A percentile compares a stretch with the other conserved stretches of the same genome.
These are phyloP conservation scores for Verticillium isaacii DNA, from an alignment of 2,329 filamentous ascomycete species.

Conservation along the genomic window DNA sequence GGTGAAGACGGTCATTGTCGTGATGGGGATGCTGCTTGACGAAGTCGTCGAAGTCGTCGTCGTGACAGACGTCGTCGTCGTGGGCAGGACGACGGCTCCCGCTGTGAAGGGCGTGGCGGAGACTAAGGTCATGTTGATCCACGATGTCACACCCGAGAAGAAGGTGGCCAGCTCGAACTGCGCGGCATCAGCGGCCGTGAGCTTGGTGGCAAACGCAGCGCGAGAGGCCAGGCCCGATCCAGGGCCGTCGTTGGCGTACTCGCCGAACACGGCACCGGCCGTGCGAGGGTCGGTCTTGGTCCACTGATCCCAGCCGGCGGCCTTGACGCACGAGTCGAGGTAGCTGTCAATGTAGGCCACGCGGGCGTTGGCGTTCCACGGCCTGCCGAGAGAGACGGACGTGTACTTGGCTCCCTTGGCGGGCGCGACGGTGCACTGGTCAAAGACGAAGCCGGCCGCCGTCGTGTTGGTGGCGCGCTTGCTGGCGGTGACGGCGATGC, in stretches of 20 bases:
- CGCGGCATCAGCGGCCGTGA: conserved; percentile 25
- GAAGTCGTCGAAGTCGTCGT: conserved; percentile 16
- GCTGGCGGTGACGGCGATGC: conserved; percentile 23
- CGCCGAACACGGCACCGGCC: conserved; percentile 38
- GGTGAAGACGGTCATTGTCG: conserved; percentile 7
- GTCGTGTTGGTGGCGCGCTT: conserved; percentile 33
- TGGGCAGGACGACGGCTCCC: conserved; percentile 8
- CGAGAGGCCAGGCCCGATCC: conserved; percentile 37
- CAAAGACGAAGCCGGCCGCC: conserved; percentile 26
- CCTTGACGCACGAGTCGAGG: conserved; percentile 41
- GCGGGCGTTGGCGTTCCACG: conserved; percentile 15
- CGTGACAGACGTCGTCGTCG: conserved; percentile 17
- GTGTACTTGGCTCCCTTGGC: conserved; percentile 16
- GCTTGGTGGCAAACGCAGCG: conserved; percentile 26
- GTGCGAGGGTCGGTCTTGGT: conserved; percentile 32
- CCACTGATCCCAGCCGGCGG: conserved; percentile 43
- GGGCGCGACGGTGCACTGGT: conserved; percentile 23
- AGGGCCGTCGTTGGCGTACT: conserved; percentile 43
- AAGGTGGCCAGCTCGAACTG: conserved; percentile 34
- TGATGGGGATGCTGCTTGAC: neutral
- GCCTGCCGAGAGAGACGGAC: conserved; percentile 16
- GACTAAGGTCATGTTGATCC: conserved; percentile 35
- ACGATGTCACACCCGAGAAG: conserved; percentile 28
- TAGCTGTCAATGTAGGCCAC: conserved; percentile 24
- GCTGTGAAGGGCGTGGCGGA: conserved; percentile 29